Evolutionary conservation across 2,329 filamentous ascomycete species (phyloP), one percentile per base, ranked within the genome.

Genomic region (Verticillium klebahnii): DNA sequence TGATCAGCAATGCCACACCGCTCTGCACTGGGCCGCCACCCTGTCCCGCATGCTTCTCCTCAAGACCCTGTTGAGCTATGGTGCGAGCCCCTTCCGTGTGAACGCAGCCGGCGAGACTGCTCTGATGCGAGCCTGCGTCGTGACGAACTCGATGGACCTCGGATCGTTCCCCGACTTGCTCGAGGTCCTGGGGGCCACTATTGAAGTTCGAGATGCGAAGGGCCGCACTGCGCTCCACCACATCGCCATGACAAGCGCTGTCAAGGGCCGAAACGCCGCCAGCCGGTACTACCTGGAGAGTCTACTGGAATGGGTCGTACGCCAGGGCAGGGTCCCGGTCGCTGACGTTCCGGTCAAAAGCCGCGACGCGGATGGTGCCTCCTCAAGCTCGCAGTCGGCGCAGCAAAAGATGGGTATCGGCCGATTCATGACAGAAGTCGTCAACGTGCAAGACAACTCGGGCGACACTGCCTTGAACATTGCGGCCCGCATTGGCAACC

Each of bases 281-380:
- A 96, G 93, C 72, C 91, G 94, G 67, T 97, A 98, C 73, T 99
- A 99, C 70, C 85, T 99, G 2, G 95, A 99, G 76, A 94, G 92
- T 32, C 82, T 99, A 12, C 82, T 99, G 0, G 94, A 97, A 72
- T 98, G 96, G 80, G 90, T 98, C 14, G 93, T 98, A 2, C 88
- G 93, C 39, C 45, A 52, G 14, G 45, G 45, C 45, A 52, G 45
- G 45, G 45, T 19, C 5, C 11, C 45, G 19, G 17, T 52, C 12
- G 5, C 45, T 19, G 45, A 52, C 8, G 82, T 81, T 5, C 81
- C 85, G 29, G 60, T 12, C 68, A 72, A n/a, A 4, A 54, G 52
- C 57, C 19, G 40, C 25, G 55, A 68, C 67, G 55, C 67, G 62
- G 25, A 66, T 40, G 66, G 67, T 57, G 67, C 72, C 56, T 72